Percentiles rank a stretch among this genome's conserved stretches.
These are phyloP conservation scores for Penicillium sp. DNA, from an alignment of 2,329 filamentous ascomycete genomes.

Conservation along the genomic window DNA sequence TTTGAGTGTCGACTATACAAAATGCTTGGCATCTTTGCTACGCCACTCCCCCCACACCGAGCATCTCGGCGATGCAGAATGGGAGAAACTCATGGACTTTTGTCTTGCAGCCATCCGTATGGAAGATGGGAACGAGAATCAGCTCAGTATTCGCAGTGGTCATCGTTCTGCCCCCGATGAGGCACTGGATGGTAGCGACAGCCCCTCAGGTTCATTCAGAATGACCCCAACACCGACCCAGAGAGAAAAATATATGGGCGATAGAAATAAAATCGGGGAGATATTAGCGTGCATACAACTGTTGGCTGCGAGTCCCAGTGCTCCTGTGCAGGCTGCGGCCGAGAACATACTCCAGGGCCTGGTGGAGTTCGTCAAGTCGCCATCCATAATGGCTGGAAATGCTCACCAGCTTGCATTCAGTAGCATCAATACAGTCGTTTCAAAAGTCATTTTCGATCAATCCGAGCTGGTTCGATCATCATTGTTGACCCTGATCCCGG, in stretches of 20 bases:
- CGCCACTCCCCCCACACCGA: constrained; percentile 77
- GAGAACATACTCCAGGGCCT: constrained; percentile 58
- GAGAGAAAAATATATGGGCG: constrained; percentile 26
- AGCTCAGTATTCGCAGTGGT: constrained; percentile 31
- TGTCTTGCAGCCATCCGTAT: constrained; percentile 61
- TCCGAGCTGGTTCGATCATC: constrained; percentile 62
- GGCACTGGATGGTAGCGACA: constrained; percentile 23
- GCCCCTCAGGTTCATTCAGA: constrained; percentile 33
- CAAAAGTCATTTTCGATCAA: constrained; percentile 67
- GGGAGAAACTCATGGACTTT: constrained; percentile 71
- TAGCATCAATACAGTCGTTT: constrained; percentile 70
- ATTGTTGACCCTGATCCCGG: constrained; percentile 64
- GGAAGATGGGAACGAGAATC: constrained; percentile 27
- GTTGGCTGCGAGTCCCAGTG: constrained; percentile 66
- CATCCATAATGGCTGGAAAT: constrained; percentile 58
- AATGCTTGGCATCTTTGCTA: constrained; percentile 69
- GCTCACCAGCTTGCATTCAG: constrained; percentile 73
- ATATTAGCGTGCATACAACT: constrained; percentile 66
- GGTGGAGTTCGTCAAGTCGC: constrained; percentile 62
- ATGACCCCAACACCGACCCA: constrained; percentile 27
- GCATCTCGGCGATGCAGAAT: constrained; percentile 68
- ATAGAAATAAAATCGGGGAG: constrained; percentile 50
- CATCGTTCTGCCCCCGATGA: constrained; percentile 30
- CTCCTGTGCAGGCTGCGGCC: constrained; percentile 61
- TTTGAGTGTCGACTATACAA: constrained; percentile 75